Evolutionary conservation across 495 filamentous ascomycete species (phyloP), one percentile per base, ranked within the genome.

Genomic region (Penicillium atrosanguineum): DNA sequence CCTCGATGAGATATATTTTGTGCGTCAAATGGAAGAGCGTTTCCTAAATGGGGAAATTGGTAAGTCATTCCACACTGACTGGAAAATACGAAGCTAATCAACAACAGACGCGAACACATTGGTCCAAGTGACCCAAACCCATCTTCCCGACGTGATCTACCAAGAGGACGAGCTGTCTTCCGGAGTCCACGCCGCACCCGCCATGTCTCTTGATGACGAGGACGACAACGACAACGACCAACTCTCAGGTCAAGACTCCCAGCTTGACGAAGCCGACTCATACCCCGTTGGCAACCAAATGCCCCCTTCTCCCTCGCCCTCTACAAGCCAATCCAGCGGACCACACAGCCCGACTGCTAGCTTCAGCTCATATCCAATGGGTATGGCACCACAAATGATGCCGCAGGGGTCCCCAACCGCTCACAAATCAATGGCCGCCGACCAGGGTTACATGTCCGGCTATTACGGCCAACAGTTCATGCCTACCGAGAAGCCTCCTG

Each of bases 1-100:
- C 19, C 56, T 90, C 18, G 82, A 83, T 52, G 85, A 88, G 62
- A 81, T 89, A 6, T 89, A 87, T 63, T 81, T 79, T 48, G 78
- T 89, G 18, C 84, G 87, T 19, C 73, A 75, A 46, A 68, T 73
- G 57, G 84, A 90, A 62, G 86, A 89, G 56, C 68, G 76, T 9
- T 87, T 72, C 55, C 68, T 76, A 40, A 76, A 80, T 43, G 78
- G 79, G 15, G 78, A 85, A 55, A 79, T 87, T 25, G 83, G 86
- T 88, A 68, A 21, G 19, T 39, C 42, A 29, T 2, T 23, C 4
- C 1, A 14, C 36, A 15, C 26, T 11, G 25, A 6, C 0, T n/a
- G 3, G 18, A 18, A 20, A 9, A 4, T 11, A 4, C 15, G 31
- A 26, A 18, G 34, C 55, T 57, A 16, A 57, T 38, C 21, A 28